Evolutionary conservation across 768 basidiomycete species (phyloP).

Genomic region (Polyporus arcularius): DNA sequence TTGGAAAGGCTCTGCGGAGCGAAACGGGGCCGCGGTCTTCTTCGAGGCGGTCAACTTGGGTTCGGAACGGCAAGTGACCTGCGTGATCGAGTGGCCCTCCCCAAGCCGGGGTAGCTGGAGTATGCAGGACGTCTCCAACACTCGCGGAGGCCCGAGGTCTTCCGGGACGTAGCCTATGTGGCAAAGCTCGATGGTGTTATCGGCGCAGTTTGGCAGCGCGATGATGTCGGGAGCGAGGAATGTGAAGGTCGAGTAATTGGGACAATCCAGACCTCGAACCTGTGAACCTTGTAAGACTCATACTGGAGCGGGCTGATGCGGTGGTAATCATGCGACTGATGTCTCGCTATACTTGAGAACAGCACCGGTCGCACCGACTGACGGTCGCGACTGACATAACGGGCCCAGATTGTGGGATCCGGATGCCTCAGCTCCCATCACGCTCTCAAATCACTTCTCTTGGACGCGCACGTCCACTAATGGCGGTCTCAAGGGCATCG

Average conservation of each 20-base stretch:
- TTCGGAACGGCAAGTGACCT: slow-evolving; percentile 30
- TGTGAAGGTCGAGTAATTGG: slow-evolving; percentile 26
- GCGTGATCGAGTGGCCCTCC: slow-evolving; percentile 16
- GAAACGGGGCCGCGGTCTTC: slow-evolving; percentile 3
- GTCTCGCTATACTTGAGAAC: too few relatives aligned
- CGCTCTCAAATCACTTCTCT: too few relatives aligned
- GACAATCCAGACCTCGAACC: slow-evolving; percentile 12
- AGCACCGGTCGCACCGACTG: too few relatives aligned
- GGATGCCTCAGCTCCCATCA: too few relatives aligned
- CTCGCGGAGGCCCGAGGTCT: neutral
- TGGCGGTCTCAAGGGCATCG: too few relatives aligned
- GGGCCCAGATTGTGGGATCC: too few relatives aligned
- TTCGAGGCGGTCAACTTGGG: slow-evolving; percentile 22
- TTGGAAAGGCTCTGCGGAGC: slow-evolving; percentile 23
- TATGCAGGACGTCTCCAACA: slow-evolving; percentile 16
- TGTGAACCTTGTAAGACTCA: neutral
- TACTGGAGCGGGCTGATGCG: neutral
- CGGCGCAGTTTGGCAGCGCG: slow-evolving; percentile 27
- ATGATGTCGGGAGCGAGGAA: slow-evolving; percentile 30
- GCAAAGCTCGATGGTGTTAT: slow-evolving; percentile 28
- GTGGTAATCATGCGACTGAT: neutral
- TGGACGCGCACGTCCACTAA: too few relatives aligned
- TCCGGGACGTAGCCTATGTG: slow-evolving; percentile 1
- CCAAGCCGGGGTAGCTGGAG: slow-evolving; percentile 24
- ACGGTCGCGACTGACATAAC: too few relatives aligned